Evolutionary conservation across 805 yeast species (phyloP), one percentile per base, ranked within the genome.

Genomic region (Spathaspora arborariae): DNA sequence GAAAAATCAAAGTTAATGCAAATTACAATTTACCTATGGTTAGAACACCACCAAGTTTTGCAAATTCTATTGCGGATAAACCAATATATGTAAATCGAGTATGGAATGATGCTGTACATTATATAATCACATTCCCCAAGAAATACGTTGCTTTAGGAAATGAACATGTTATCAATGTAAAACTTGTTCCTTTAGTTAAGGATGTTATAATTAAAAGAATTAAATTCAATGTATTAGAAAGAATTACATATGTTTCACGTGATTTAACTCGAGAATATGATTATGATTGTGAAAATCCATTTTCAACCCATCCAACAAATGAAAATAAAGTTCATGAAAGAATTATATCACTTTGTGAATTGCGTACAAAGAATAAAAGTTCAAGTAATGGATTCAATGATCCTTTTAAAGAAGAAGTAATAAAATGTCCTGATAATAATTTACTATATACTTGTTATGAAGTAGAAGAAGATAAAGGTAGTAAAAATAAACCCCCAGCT

Each of bases 21-120:
- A 42, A 42, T 26, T 69, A 59, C 49, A 58, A 67, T 37, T 56
- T 79, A 27, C 82, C 82, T 2, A 72, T 75, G 63, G 75, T 78
- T 7, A 61, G 83, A 45, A 65, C 79, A 1, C 83, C 83, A 1
- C 84, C 84, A 0, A 75, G 80, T 4, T 74, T 76, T 58, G 81
- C 82, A 2, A 74, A 78, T 30, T 75, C 81, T 2, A 76, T 79
- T 6, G 70, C 80, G 5, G 84, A 85, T 58, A 87, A 85, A 57
- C 89, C 95, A 0, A 78, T 87, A 15, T 85, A 82, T 60, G 88
- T 87, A 30, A 85, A 84, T 59, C 74, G 87, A 51, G 74, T 81
- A 1, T 87, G 94, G 94, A 80, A 81, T 54, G 83, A 85, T 46
- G 62, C 88, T 0, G 63, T 87, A 33, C 81, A 81, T 46, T 87